Evolutionary conservation across 2,329 filamentous ascomycete genomes (phyloP), one percentile per base, ranked within the genome.

Genomic region (Drechslerella coelobrocha): DNA sequence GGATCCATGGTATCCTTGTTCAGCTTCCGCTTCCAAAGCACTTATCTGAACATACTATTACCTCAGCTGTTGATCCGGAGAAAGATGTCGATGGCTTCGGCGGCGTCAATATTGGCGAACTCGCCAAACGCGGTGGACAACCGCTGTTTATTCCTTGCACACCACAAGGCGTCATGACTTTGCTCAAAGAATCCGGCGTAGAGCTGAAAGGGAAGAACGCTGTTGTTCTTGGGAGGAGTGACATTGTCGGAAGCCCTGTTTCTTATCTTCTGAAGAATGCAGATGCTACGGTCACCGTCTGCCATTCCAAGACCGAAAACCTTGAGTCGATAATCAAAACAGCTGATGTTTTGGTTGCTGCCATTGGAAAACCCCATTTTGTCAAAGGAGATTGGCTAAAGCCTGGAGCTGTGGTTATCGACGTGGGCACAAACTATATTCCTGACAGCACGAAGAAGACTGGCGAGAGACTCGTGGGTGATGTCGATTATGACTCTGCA

Each of bases 81-180:
- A 99, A 99, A 82, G 94, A 99, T 82, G 94, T 99, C 55, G 94
- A 99, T 80, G 94, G 94, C 56, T 99, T 99, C 78, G 93, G 94
- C 62, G 89, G 91, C 62, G 85, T 84, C 77, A 99, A 97, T 82
- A 97, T 99, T 78, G 94, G 94, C 74, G 93, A 97, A 82, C 85
- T 99, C 75, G 92, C 94, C 76, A 99, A 99, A 85, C 88, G 92
- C 76, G 93, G 94, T 54, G 94, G 94, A 47, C 86, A 85, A 74
- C 94, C 94, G 50, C 84, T 91, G 72, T 99, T 99, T 81, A 86
- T 90, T 45, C 94, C 94, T 50, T 99, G 94, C 84, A 99, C 94
- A 1, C 94, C 94, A 56, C 93, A 97, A 82, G 94, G 94, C 77
- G 90, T 97, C 77, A 97, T 99, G 92, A 89, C 90, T 43, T 84